phyloP scores from a whole-genome alignment of 768 basidiomycete genomes.

The Auricularia auricula-judae region DNA sequence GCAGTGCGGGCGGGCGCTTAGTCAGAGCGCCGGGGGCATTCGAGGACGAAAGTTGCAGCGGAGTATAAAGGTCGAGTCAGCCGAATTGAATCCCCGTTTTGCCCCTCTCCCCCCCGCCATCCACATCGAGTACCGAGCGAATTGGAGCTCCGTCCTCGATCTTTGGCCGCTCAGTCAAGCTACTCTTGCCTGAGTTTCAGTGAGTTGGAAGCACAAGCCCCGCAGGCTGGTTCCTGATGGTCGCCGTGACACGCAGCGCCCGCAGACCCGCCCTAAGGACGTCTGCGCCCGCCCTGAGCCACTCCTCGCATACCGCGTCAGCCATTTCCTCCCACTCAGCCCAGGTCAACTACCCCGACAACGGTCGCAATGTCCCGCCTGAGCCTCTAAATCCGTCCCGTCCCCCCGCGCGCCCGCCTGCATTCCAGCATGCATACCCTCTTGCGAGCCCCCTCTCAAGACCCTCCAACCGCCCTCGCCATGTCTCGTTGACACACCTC shows the following conservation, averaged over 20 bases:
- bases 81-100: neutral
- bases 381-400: neutral
- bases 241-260: neutral
- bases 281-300: neutral
- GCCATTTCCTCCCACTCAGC: neutral
- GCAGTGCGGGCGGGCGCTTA: neutral
- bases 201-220: neutral
- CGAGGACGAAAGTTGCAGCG: neutral
- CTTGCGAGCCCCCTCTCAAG: neutral
- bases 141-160: neutral
- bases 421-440: neutral
- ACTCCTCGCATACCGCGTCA: neutral
- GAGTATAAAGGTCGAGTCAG: slow-evolving; percentile 1
- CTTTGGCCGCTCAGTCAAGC: neutral
- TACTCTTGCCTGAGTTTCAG: neutral
- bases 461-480: neutral
- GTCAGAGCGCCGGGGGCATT: neutral
- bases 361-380: neutral
- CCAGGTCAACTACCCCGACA: neutral
- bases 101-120: neutral
- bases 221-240: neutral
- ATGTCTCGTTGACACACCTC: neutral
- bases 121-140: neutral
- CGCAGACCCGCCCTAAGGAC: neutral
- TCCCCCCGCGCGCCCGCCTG: neutral